A percentile compares a stretch with the other conserved stretches of the same genome.
phyloP scores from a whole-genome alignment of 2,329 filamentous ascomycete genomes.

The Neonectria magnoliae region DNA sequence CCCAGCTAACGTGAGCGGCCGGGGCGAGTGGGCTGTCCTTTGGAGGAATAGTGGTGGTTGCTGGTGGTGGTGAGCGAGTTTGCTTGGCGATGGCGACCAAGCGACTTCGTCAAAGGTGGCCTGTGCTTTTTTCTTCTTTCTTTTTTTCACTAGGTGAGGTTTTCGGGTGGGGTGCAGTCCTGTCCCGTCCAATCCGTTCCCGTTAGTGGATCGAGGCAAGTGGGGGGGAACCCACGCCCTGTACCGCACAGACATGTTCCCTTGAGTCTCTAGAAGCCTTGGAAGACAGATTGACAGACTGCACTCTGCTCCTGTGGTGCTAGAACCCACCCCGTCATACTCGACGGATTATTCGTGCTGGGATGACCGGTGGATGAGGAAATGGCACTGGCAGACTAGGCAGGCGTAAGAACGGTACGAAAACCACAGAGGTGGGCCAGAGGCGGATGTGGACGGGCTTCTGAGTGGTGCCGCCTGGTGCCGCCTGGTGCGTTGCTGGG shows the following conservation, averaged over 20 bases:
- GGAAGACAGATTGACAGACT: background rate
- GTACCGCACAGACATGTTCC: constrained; percentile 20
- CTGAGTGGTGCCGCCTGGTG: constrained; percentile 3
- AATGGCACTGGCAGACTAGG: background rate
- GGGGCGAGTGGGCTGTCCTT: constrained; percentile 24
- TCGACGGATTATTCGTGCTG: background rate
- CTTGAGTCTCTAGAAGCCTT: constrained; percentile 23
- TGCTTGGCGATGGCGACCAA: background rate
- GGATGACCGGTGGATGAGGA: background rate
- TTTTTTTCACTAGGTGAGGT: constrained; percentile 8
- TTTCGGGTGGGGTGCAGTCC: constrained; percentile 19
- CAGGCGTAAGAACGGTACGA: constrained; percentile 1
- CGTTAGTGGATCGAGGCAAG: constrained; percentile 7
- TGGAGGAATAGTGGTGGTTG: constrained; percentile 20
- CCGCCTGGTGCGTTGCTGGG: background rate
- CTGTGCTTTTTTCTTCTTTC: constrained; percentile 16
- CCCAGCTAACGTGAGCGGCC: constrained; percentile 17
- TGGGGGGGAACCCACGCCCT: constrained; percentile 18
- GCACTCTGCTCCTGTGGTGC: background rate
- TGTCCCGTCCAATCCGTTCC: constrained; percentile 8
- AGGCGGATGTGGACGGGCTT: constrained; percentile 1
- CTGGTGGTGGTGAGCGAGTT: constrained; percentile 16
- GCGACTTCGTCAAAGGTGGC: constrained; percentile 9
- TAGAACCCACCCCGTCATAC: background rate
- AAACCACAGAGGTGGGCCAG: background rate